phyloP scores from a whole-genome alignment of 345 rosid genomes.

The Eucalyptus curtisii region DNA sequence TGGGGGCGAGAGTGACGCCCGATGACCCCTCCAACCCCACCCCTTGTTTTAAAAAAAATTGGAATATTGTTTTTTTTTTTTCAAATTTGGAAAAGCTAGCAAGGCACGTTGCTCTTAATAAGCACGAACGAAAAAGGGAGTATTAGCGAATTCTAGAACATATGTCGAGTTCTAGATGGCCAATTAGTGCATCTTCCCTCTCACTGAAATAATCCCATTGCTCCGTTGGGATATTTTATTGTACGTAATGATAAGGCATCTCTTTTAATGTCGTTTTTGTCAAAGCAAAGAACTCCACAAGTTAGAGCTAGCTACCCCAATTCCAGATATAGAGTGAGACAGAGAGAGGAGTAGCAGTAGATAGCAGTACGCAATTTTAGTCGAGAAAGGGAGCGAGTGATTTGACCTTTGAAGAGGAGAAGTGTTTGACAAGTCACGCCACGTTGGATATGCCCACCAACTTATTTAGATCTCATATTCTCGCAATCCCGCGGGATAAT shows the following conservation, averaged over 20 bases:
- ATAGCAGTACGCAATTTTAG: not conserved
- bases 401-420: not conserved
- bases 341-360: not conserved
- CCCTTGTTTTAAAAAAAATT: not conserved
- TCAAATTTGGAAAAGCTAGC: not conserved
- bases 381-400: not conserved
- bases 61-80: too few species aligned
- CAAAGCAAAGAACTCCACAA: not conserved
- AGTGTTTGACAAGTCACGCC: not conserved
- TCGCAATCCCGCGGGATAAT: not conserved
- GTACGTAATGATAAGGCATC: not conserved
- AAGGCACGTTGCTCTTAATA: not conserved
- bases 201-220: not conserved
- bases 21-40: not conserved
- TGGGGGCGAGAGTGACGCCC: not conserved
- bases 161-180: not conserved
- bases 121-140: not conserved
- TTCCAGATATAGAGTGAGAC: not conserved
- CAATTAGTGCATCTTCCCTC: not conserved
- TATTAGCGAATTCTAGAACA: not conserved
- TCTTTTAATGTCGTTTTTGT: not conserved
- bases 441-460: not conserved
- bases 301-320: not conserved
- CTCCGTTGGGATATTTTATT: not conserved
- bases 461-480: not conserved